Conservation (phyloP, 805 yeast genomes). For the Metschnikowia kofuensis region DNA sequence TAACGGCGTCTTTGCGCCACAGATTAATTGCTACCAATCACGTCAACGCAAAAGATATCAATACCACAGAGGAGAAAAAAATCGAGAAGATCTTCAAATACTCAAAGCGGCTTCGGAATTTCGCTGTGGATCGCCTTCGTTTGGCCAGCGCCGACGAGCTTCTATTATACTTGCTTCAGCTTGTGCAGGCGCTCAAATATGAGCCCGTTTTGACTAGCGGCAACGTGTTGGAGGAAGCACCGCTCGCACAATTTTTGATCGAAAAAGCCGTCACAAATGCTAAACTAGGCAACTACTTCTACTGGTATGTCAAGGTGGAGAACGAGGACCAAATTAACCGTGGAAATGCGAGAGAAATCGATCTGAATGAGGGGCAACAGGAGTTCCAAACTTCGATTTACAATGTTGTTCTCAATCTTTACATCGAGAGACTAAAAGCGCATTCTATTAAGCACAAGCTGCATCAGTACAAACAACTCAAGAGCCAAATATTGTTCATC, state of each 20-base stretch:
- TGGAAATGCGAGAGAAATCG: not conserved
- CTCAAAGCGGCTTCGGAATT: conserved; percentile 67
- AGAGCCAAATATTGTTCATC: conserved; percentile 68
- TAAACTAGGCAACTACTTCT: conserved; percentile 74
- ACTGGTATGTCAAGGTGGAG: conserved; percentile 91
- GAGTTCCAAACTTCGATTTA: conserved; percentile 23
- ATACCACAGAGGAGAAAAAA: conserved; percentile 26
- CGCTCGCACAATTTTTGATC: conserved; percentile 72
- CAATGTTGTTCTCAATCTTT: conserved; percentile 36
- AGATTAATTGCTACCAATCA: conserved; percentile 14
- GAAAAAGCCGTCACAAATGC: conserved; percentile 65
- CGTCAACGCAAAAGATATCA: conserved; percentile 14
- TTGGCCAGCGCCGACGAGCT: conserved; percentile 79
- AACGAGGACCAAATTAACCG: conserved; percentile 54
- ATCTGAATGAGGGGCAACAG: not conserved
- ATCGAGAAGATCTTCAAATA: conserved; percentile 30
- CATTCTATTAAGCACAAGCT: conserved; percentile 26
- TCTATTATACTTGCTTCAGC: conserved; percentile 76
- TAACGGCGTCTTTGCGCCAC: conserved; percentile 19
- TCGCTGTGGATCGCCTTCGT: conserved; percentile 82
- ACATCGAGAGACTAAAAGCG: conserved; percentile 35
- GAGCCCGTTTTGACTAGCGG: conserved; percentile 43
- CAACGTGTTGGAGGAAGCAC: conserved; percentile 42
- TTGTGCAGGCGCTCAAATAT: conserved; percentile 87
- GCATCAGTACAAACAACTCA: conserved; percentile 39